Conservation (phyloP, 1,284 basidiomycete species). For the Malassezia yamatoensis region DNA sequence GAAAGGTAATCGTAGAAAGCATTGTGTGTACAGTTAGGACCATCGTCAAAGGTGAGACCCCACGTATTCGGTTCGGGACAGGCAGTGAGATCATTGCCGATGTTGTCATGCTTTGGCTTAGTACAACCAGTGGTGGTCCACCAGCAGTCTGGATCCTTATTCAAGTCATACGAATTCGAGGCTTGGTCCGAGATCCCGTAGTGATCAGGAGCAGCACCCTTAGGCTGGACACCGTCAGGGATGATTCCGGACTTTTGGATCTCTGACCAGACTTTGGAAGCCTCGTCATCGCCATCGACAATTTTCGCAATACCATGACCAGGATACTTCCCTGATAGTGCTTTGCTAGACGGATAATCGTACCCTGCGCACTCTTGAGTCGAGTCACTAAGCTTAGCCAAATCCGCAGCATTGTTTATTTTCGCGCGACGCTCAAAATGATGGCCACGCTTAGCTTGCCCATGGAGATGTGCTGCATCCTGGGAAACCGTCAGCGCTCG, state of each 20-base stretch:
- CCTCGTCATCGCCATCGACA: conserved; percentile 45
- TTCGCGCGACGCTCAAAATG: neutral
- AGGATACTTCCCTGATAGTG: conserved; percentile 17
- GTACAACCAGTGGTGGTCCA: conserved; percentile 37
- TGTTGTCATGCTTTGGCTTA: conserved; percentile 36
- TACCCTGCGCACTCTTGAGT: conserved; percentile 4
- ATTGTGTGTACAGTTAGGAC: conserved; percentile 51
- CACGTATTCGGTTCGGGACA: conserved; percentile 52
- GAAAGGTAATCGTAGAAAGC: conserved; percentile 53
- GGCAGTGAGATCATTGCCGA: conserved; percentile 48
- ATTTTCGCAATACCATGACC: conserved; percentile 49
- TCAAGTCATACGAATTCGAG: neutral
- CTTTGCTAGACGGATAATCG: neutral
- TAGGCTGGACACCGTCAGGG: conserved; percentile 8
- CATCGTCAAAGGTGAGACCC: conserved; percentile 54
- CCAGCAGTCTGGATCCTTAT: conserved; percentile 41
- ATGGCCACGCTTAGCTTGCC: neutral
- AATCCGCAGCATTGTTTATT: neutral
- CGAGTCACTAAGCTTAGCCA: neutral
- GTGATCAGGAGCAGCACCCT: neutral
- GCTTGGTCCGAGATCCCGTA: neutral
- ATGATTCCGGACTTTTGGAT: conserved; percentile 15
- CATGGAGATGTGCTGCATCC: neutral
- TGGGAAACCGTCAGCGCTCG: neutral
- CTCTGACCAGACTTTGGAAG: conserved; percentile 9